Evolutionary conservation across 305 asterid genomes (phyloP), one percentile per base, ranked within the genome.

Genomic region (Andrographis paniculata): DNA sequence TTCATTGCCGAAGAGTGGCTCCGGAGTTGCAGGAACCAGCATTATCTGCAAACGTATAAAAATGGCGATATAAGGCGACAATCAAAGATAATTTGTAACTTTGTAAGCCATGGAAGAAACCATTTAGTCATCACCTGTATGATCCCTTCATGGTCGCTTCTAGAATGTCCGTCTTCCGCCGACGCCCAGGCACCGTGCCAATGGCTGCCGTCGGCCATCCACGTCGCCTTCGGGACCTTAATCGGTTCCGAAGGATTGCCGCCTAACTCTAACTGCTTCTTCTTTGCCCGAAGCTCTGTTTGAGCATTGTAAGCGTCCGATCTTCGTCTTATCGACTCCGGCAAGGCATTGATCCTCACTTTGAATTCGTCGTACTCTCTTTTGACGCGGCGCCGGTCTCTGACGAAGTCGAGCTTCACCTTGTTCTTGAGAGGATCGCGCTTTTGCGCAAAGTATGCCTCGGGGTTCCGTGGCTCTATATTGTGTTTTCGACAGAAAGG

Each of bases 151-250:
- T 85, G 95, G 62, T 85, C 94, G 27, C 93, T 89, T 63, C 72
- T 67, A 0, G 95, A 72, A 53, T 88, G 95, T 1, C 85, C 79
- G 54, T 73, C 94, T 44, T 68, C 76, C 0, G 69, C 74, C 0
- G 93, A 79, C 12, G 81, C 46, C 97, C 97, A 88, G 11, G 89
- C 62, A 13, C 95, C 95, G 11, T 84, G 95, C 97, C 97, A 88
- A 12, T 79, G 84, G 60, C 81, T 79, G 15, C 88, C 93, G 55
- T 88, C 97, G 1, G 89, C 74, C 97, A 84, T 88, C 97, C 95
- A 88, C 22, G 89, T 84, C 17, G 95, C 97, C 61, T 70, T 84
- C 1, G 95, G 79, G 24, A 78, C 75, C 62, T 72, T 81, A 11
- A 75, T 5, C 0, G 79, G 60, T 15, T 81, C 89, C 3, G 72